These are phyloP conservation scores for Penicillium verrucosum DNA, from an alignment of 2,329 filamentous ascomycete genomes.

Conservation along the genomic window DNA sequence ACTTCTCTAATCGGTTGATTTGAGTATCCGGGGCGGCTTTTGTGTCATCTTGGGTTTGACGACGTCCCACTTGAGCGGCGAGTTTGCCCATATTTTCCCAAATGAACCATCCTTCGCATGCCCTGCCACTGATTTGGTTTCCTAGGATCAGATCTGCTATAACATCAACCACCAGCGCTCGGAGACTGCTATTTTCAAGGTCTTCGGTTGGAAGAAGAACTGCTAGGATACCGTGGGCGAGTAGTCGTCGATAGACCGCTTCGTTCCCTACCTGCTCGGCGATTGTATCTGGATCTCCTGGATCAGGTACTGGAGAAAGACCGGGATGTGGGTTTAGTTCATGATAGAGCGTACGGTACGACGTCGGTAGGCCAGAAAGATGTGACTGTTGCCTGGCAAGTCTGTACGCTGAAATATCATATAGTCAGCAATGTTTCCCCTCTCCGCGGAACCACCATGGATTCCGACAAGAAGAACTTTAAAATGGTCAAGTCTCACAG, in stretches of 20 bases:
- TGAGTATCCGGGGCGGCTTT: conserved; percentile 16
- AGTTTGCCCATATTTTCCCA: conserved; percentile 80
- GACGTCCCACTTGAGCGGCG: conserved; percentile 47
- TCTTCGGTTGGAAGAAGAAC: conserved; percentile 89
- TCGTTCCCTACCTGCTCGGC: conserved; percentile 72
- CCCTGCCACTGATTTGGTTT: conserved; percentile 73
- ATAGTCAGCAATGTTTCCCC: conserved; percentile 25
- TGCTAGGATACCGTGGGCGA: conserved; percentile 78
- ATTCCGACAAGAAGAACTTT: neutral
- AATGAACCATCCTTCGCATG: conserved; percentile 83
- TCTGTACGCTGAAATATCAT: conserved; percentile 62
- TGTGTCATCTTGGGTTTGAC: conserved; percentile 8
- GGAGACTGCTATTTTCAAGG: conserved; percentile 80
- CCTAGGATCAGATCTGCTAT: conserved; percentile 87
- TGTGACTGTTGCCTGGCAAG: conserved; percentile 59
- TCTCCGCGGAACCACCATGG: conserved; percentile 19
- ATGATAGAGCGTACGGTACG: conserved; percentile 74
- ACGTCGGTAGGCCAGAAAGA: conserved; percentile 58
- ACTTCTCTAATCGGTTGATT: conserved; percentile 53
- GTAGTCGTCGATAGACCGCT: conserved; percentile 75
- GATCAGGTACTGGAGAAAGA: conserved; percentile 69
- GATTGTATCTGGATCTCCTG: conserved; percentile 50
- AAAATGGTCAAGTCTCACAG: conserved; percentile 52
- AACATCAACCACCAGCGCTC: conserved; percentile 79
- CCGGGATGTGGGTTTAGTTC: conserved; percentile 76